Conservation (phyloP, 345 rosid genomes). For the Euclidium syriacum region DNA sequence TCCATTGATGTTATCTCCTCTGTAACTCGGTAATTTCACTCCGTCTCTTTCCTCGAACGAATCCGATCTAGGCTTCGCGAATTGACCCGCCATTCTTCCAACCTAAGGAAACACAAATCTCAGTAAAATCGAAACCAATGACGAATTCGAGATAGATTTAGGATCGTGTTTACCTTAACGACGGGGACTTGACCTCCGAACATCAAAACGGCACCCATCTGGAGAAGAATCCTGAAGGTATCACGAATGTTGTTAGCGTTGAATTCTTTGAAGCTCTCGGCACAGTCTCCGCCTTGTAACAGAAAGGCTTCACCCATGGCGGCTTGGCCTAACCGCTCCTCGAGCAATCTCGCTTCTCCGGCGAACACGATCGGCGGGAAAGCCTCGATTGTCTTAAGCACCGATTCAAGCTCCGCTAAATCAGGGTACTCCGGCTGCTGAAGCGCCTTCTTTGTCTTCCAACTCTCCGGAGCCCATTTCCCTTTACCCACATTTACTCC, state of each 20-base stretch:
- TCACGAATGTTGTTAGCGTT: slow-evolving; percentile 71
- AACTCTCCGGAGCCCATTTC: slow-evolving; percentile 48
- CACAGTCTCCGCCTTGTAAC: slow-evolving; percentile 71
- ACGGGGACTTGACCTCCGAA: slow-evolving; percentile 75
- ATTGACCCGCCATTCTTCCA: slow-evolving; percentile 81
- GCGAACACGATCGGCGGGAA: slow-evolving; percentile 68
- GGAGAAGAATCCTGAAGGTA: slow-evolving; percentile 61
- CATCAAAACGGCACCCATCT: slow-evolving; percentile 76
- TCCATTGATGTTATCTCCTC: slow-evolving; percentile 71
- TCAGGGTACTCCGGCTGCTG: slow-evolving; percentile 64
- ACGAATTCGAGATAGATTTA: neutral
- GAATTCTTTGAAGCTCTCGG: slow-evolving; percentile 76
- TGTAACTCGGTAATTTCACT: slow-evolving; percentile 64
- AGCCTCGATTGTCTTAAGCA: slow-evolving; percentile 41
- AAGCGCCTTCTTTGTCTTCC: slow-evolving; percentile 50
- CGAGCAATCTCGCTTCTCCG: slow-evolving; percentile 58
- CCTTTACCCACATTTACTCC: slow-evolving; percentile 24
- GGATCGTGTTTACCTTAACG: slow-evolving; percentile 40
- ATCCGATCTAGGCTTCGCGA: slow-evolving; percentile 73
- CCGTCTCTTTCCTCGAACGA: slow-evolving; percentile 59
- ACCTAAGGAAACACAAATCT: slow-evolving; percentile 29
- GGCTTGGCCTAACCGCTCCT: slow-evolving; percentile 53
- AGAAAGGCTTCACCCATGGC: slow-evolving; percentile 69
- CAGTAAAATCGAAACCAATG: neutral
- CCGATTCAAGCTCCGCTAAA: slow-evolving; percentile 39